Percentiles rank a stretch among this genome's conserved stretches.
Conservation (phyloP, 2,329 filamentous ascomycete genomes). For the Hypoxylon sp. region DNA sequence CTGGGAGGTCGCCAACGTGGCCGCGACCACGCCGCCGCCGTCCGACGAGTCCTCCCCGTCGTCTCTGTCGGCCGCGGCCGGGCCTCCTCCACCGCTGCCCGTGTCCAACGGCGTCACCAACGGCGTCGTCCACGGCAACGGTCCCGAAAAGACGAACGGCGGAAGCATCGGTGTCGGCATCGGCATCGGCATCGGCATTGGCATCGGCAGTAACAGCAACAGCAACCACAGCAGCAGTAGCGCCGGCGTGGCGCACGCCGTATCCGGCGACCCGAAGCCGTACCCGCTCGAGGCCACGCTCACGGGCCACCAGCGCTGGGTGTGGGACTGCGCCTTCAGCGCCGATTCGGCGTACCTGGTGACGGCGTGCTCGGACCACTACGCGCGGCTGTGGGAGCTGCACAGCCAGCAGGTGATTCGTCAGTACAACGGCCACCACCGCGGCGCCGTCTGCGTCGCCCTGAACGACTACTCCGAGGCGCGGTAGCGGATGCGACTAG, state of each 20-base stretch:
- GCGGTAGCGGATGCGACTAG: slow-evolving; percentile 52
- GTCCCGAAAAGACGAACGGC: slow-evolving; percentile 13
- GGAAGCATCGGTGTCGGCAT: neutral
- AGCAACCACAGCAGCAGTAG: too few relatives aligned
- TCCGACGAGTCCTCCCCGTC: slow-evolving; percentile 30
- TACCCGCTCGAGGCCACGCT: slow-evolving; percentile 89
- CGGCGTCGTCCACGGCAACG: slow-evolving; percentile 22
- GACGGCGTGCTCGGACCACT: slow-evolving; percentile 93
- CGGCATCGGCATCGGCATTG: too few relatives aligned
- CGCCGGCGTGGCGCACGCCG: too few relatives aligned
- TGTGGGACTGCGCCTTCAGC: slow-evolving; percentile 97
- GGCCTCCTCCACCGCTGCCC: too few relatives aligned
- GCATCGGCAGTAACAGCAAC: too few relatives aligned
- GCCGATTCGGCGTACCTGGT: slow-evolving; percentile 94
- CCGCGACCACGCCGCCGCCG: slow-evolving; percentile 25
- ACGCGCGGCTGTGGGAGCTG: slow-evolving; percentile 91
- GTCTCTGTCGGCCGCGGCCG: slow-evolving; percentile 23
- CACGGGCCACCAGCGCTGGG: slow-evolving; percentile 92
- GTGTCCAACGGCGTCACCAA: slow-evolving; percentile 31
- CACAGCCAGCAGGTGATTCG: slow-evolving; percentile 88
- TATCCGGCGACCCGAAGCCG: slow-evolving; percentile 61
- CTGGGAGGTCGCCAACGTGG: slow-evolving; percentile 86
- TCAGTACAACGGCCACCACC: slow-evolving; percentile 94
- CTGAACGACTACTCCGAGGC: slow-evolving; percentile 84
- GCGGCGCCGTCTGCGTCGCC: slow-evolving; percentile 91